These are phyloP conservation scores for Blastocystis sp. DNA, from an alignment of 352 stramenopile genomes.

Conservation along the genomic window DNA sequence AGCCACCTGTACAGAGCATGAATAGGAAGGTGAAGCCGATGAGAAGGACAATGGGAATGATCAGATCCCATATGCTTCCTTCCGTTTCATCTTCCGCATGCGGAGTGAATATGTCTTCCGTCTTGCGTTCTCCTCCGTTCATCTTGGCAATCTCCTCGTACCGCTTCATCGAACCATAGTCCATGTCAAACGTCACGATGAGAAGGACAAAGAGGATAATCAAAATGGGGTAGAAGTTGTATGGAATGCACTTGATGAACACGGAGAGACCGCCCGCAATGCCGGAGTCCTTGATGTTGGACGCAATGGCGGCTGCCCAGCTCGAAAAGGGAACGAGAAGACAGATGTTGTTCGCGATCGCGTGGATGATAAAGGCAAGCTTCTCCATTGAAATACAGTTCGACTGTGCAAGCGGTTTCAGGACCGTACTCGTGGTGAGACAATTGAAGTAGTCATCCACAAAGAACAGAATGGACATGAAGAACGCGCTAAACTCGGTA, in stretches of 20 bases:
- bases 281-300: constrained; percentile 36
- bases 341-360: constrained; percentile 43
- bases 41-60: constrained; percentile 44
- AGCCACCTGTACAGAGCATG: constrained; percentile 48
- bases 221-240: constrained; percentile 43
- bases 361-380: constrained; percentile 51
- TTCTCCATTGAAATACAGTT: constrained; percentile 46
- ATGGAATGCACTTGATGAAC: constrained; percentile 43
- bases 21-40: constrained; percentile 53
- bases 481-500: constrained; percentile 37
- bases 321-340: constrained; percentile 49
- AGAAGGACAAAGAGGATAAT: constrained; percentile 39
- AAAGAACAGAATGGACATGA: constrained; percentile 45
- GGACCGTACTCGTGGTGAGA: constrained; percentile 40
- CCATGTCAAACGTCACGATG: constrained; percentile 26
- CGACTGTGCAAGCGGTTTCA: constrained; percentile 24
- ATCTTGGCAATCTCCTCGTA: constrained; percentile 33
- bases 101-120: background rate
- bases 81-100: constrained; percentile 6
- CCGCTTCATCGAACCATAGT: constrained; percentile 35
- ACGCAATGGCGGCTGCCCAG: constrained; percentile 50
- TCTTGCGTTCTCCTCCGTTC: background rate
- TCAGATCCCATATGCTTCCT: constrained; percentile 23
- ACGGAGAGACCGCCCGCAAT: constrained; percentile 12
- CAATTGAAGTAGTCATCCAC: constrained; percentile 57